Conservation (phyloP, 495 filamentous ascomycete species). For the Aspergillus campestris region DNA sequence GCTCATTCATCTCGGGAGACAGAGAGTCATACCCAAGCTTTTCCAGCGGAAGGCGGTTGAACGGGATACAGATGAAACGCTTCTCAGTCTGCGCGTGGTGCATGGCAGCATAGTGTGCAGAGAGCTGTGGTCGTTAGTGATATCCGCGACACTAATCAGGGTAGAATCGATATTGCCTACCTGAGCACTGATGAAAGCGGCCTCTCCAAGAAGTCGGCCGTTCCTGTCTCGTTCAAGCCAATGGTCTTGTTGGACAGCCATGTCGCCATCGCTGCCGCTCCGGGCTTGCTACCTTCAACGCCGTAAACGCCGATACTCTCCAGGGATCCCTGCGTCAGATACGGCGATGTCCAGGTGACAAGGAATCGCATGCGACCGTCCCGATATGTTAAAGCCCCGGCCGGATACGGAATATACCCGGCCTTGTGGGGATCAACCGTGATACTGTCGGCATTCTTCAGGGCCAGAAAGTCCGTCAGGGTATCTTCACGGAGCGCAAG, state of each 20-base stretch:
- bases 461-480: slow-evolving; percentile 23
- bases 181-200: slow-evolving; percentile 25
- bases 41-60: slow-evolving; percentile 36
- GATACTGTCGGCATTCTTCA: slow-evolving; percentile 31
- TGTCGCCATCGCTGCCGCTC: slow-evolving; percentile 33
- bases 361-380: slow-evolving; percentile 37
- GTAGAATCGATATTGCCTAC: slow-evolving; percentile 10
- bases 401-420: slow-evolving; percentile 41
- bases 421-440: slow-evolving; percentile 44
- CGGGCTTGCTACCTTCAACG: slow-evolving; percentile 41
- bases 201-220: slow-evolving; percentile 32
- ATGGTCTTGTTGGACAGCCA: slow-evolving; percentile 34
- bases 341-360: slow-evolving; percentile 41
- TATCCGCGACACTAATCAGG: not conserved
- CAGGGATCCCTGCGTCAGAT: slow-evolving; percentile 21
- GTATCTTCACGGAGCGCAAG: slow-evolving; percentile 24
- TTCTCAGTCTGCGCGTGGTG: slow-evolving; percentile 7
- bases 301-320: slow-evolving; percentile 37
- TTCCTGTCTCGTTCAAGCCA: slow-evolving; percentile 30
- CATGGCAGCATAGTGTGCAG: slow-evolving; percentile 36
- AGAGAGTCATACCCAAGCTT: slow-evolving; percentile 7
- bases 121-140: slow-evolving; percentile 19
- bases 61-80: slow-evolving; percentile 31
- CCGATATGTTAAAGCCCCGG: slow-evolving; percentile 35
- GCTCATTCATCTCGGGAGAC: slow-evolving; percentile 26